Conservation (phyloP, 768 basidiomycete species). For the Phaffia australis region DNA sequence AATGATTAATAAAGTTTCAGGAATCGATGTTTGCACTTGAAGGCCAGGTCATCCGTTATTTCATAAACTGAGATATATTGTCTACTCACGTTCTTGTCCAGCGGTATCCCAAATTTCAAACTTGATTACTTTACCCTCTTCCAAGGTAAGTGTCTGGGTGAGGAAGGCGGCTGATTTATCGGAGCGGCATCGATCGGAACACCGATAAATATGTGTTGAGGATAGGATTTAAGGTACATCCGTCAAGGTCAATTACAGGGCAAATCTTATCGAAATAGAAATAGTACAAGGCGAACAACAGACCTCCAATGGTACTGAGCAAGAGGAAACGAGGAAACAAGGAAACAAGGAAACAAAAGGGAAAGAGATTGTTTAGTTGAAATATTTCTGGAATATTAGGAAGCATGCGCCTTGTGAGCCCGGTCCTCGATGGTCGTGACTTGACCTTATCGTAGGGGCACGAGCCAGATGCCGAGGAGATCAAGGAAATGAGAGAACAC, state of each 20-base stretch:
- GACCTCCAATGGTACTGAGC: conserved; percentile 21
- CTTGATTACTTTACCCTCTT: conserved; percentile 83
- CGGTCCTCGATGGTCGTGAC: conserved; percentile 29
- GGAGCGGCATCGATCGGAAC: too few relatives aligned
- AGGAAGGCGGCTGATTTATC: conserved; percentile 70
- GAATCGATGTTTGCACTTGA: too few relatives aligned
- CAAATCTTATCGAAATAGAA: background rate
- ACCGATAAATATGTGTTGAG: background rate
- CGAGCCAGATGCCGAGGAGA: conserved; percentile 2
- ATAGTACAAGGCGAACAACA: background rate
- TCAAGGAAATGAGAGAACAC: conserved; percentile 12
- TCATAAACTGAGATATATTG: too few relatives aligned
- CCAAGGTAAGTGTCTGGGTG: conserved; percentile 89
- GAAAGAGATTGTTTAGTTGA: background rate
- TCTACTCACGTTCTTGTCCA: conserved; percentile 62
- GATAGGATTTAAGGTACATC: background rate
- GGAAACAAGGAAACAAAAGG: background rate
- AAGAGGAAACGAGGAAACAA: conserved; percentile 25
- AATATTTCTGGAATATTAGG: background rate
- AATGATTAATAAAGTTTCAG: too few relatives aligned
- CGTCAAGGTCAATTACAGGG: background rate
- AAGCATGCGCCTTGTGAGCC: background rate
- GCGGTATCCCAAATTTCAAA: conserved; percentile 70
- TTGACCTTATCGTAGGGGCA: conserved; percentile 33
- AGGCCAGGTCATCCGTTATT: too few relatives aligned